phyloP scores from a whole-genome alignment of 108 stramenopile genomes.

The Aurantiochytrium sp. region DNA sequence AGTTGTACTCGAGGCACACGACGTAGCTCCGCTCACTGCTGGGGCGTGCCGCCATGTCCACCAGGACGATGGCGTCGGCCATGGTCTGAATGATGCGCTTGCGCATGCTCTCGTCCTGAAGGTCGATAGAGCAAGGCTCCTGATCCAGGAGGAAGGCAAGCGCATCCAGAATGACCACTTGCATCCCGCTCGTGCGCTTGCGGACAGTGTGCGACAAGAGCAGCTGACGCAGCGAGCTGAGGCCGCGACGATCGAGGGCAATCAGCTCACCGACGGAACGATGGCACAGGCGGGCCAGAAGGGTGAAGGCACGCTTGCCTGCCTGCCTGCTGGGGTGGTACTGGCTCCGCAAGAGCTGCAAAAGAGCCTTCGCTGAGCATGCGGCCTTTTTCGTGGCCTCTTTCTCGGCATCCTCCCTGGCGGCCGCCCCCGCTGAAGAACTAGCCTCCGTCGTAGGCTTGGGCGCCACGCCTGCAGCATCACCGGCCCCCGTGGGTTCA shows the following conservation, averaged over 20 bases:
- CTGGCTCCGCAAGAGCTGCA: not conserved
- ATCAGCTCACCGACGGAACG: not conserved
- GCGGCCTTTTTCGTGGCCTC: not conserved
- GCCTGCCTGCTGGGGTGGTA: not conserved
- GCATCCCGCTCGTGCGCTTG: not conserved
- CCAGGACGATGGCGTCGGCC: slow-evolving; percentile 9
- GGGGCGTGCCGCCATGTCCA: not conserved
- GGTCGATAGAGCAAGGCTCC: not conserved
- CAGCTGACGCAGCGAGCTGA: not conserved
- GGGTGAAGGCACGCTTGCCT: not conserved
- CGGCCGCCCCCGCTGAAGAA: too few relatives aligned
- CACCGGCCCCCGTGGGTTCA: too few relatives aligned
- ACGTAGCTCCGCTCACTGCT: slow-evolving; percentile 11
- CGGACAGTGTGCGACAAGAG: not conserved
- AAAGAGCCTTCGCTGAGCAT: not conserved
- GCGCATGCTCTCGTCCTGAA: not conserved
- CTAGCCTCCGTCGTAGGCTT: too few relatives aligned
- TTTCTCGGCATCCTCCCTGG: not conserved
- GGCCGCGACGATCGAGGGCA: not conserved
- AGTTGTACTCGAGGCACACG: not conserved
- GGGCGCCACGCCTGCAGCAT: too few relatives aligned
- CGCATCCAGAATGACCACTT: not conserved
- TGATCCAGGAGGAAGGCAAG: not conserved
- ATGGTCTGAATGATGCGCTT: not conserved
- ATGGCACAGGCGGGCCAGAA: not conserved